Base-by-base conservation (phyloP, 1,284 basidiomycete species). In the Puccinia polysora region DNA sequence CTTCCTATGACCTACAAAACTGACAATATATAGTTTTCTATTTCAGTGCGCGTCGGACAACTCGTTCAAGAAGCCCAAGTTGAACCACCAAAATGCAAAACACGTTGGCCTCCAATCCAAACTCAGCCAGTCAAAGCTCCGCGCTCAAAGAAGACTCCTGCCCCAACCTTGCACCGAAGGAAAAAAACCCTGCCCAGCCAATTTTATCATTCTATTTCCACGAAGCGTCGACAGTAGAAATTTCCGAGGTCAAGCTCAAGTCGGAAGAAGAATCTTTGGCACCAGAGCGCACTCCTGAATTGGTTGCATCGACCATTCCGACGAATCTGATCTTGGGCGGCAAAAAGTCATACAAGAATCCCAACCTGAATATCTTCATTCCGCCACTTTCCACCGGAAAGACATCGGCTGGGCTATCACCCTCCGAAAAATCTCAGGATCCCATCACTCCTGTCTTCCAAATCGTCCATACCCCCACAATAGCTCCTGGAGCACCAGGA, bases 311-410 rank as follows among this genome's bases (percentile, higher is more conserved):
- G n/a, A 32, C 65, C 25, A 38, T 55, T 12, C 50, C 43, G 5
- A n/a, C 28, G 34, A 65, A 1, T 23, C 45, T 53, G 25, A 20
- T 36, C 4, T 38, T 55, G 5, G 18, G 18, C 23, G 32, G 23
- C 20, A 49, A 49, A 34, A 70, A 40, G 34, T 36, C 40, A n/a
- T 43, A 60, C 58, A 70, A 70, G 43, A 70, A 70, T 53, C 67
- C 55, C 18, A 59, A 59, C n/a, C 49, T 70, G 14, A 70, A 59
- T 49, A 70, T 70, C 25, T 70, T 56, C 7, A 70, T 70, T 45
- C 67, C 67, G 4, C 67, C 67, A 14, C 15, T 70, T 12, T 23
- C 55, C 20, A 40, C 67, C 14, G 43, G 38, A 18, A 49, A 49
- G 20, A 15, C 49, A 23, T 30, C 32, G 45, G 25, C n/a, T 23